A percentile compares a stretch with the other conserved stretches of the same genome.
phyloP scores from a whole-genome alignment of 2,329 filamentous ascomycete species.

The Trichoderma lentiforme region DNA sequence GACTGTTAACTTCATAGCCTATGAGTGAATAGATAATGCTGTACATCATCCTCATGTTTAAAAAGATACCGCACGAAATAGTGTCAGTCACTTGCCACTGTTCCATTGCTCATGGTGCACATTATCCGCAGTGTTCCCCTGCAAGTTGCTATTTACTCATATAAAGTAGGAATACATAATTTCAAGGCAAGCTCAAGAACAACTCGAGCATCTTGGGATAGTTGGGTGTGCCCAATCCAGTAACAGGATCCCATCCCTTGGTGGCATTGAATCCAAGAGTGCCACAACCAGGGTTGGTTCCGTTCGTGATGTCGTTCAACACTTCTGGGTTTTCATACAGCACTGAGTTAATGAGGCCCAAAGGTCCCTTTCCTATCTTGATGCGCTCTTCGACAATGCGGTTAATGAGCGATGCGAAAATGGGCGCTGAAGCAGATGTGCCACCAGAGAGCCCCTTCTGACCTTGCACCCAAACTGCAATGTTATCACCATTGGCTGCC shows the following conservation, averaged over 20 bases:
- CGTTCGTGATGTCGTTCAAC: conserved; percentile 10
- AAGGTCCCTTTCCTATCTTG: conserved; percentile 33
- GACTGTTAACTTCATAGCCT: not conserved
- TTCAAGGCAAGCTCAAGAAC: conserved; percentile 11
- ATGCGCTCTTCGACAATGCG: conserved; percentile 24
- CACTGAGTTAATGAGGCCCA: conserved; percentile 34
- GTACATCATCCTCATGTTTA: not conserved
- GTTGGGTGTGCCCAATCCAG: conserved; percentile 18
- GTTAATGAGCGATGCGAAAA: conserved; percentile 23
- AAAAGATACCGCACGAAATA: not conserved
- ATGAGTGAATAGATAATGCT: not conserved
- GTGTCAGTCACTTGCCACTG: not conserved
- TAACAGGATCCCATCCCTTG: conserved; percentile 19
- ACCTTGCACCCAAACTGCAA: conserved; percentile 38
- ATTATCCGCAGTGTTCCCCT: not conserved
- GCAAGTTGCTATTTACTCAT: not conserved
- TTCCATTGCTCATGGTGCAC: not conserved
- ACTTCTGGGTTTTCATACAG: not conserved
- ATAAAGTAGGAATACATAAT: not conserved
- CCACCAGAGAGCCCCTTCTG: conserved; percentile 34
- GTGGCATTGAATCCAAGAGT: conserved; percentile 29
- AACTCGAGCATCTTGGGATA: conserved; percentile 17
- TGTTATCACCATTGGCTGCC: conserved; percentile 12
- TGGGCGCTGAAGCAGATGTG: conserved; percentile 22
- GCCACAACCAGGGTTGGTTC: conserved; percentile 32